Base-by-base conservation (phyloP, 805 yeast genomes). In the Candida glaebosa region DNA sequence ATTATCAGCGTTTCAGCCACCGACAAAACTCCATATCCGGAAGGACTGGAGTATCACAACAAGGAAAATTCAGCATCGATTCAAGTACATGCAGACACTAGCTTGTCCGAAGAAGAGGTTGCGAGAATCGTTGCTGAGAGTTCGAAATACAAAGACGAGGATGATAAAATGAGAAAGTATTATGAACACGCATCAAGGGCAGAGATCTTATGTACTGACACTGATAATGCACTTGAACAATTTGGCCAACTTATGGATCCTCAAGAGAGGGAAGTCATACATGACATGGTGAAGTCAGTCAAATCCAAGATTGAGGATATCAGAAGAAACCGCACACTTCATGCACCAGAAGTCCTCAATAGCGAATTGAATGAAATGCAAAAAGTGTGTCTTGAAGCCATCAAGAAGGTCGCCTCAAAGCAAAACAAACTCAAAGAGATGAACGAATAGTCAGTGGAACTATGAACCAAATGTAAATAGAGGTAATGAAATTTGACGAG, bases 221-320 rank as follows among this genome's bases (percentile, higher is more conserved):
- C 96, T 39, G 96, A 89, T 64, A 76, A 76, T 65, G 91, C 96
- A 7, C 69, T 93, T 47, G 71, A 71, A 50, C 95, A 87, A 67
- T 88, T 84, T 57, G 73, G 75, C 6, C 61, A 64, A 5, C 45
- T 63, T 6, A 72, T 79, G 73, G 66, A 61, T 3, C 47, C 58
- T 5, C 78, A 68, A 46, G 88, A 82, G 53, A 76, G 71, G 57
- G 44, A 47, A 1, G 41, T 30, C 5, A 63, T 69, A 10, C 25
- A 31, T 5, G 37, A 18, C 2, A 47, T 40, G 26, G 44, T 67
- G 1, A 44, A 37, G 12, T 51, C 40, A 0, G 54, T 69, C 32
- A 53, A 61, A 33, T 18, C 4, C 6, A 60, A 62, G 50, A 63
- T 68, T 32, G 49, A 48, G 17, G 73, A 69, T 36, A 57, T 69